Evolutionary conservation across 257 asterid genomes (phyloP), one percentile per base, ranked within the genome.

Genomic region (Scutellaria barbata): DNA sequence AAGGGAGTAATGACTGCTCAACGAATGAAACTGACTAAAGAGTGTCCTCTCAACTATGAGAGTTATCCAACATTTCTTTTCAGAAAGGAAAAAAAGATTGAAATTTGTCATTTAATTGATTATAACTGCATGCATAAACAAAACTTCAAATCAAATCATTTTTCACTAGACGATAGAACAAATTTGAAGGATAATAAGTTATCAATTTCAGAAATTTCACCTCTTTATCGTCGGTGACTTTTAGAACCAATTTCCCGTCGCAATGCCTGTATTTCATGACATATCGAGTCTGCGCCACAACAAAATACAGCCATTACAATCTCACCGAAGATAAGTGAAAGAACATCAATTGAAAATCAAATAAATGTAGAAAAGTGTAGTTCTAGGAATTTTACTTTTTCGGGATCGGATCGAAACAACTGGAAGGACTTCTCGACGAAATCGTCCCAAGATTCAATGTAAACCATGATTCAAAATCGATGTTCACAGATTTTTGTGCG

Each of bases 181-280:
- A 37, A 30, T 46, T 22, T 46, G 22, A 22, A 52, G 22, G 10
- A 43, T 7, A n/a, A 37, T 0, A 16, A 30, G 5, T 3, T 58
- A 20, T 6, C 10, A 4, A 45, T 14, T 33, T 33, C 69, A 66
- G 70, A 39, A 51, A 10, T 0, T 50, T 72, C 78, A 92, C 97
- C 98, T 81, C 86, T 79, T 78, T 90, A 77, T 92, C 85, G 69
- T 88, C 93, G 8, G 97, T 90, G 68, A 92, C 98, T 74, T 92
- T 92, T n/a, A 92, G 90, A 56, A 92, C 90, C 89, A 92, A 78
- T 82, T 92, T 90, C 51, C 97, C 97, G 18, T 90, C 98, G 52
- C 92, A 87, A 62, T 90, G 87, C 76, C 98, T 82, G 83, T 92
- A 92, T 72, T 90, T 92, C 97, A 92, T 87, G 71, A 67, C 68